Evolutionary conservation across 148 eudicot species (phyloP), one percentile per base, ranked within the genome.

Genomic region (Vaccinium macrocarpon): DNA sequence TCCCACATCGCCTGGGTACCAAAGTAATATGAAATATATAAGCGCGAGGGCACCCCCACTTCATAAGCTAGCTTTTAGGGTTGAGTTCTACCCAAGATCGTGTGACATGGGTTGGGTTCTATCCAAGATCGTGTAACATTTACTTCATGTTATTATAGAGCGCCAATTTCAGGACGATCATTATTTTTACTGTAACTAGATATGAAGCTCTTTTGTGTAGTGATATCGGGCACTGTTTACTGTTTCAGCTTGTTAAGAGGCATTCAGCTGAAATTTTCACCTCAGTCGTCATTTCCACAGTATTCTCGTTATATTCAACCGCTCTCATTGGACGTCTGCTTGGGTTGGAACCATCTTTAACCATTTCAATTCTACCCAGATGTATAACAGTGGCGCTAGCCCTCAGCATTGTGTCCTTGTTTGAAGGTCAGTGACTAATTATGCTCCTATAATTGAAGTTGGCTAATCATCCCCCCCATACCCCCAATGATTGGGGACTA

Each of bases 361-460:
- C 98, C 9, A 25, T 97, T 59, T 97, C 99, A 29, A 90, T 97
- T 82, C 90, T 97, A 84, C 99, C 99, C 15, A 92, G 99, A 82
- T 97, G 99, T 90, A 93, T 97, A 70, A 97, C 99, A n/a, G 98
- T 97, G 78, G 99, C 99, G 27, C 88, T 97, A 50, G 99, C 99
- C 78, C 99, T 97, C 88, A 97, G 99, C 93, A 94, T 97, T 57
- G 93, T 93, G 38, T 90, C 92, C 61, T 88, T 97, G 78, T 97
- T 97, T 85, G 96, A 94, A 91, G 98, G 99, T 97, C 59, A 76
- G 85, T 66, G 13, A 53, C 79, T 50, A 57, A 32, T 42, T 84
- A 14, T 42, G 13, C 8, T 70, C 23, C 27, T 53, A n/a, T 21
- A 64, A 21, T 29, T 71, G 25, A 27, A 70, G n/a, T 46, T 6